Conservation (phyloP, 179 eudicot genomes). For the Beta corolliflora region DNA sequence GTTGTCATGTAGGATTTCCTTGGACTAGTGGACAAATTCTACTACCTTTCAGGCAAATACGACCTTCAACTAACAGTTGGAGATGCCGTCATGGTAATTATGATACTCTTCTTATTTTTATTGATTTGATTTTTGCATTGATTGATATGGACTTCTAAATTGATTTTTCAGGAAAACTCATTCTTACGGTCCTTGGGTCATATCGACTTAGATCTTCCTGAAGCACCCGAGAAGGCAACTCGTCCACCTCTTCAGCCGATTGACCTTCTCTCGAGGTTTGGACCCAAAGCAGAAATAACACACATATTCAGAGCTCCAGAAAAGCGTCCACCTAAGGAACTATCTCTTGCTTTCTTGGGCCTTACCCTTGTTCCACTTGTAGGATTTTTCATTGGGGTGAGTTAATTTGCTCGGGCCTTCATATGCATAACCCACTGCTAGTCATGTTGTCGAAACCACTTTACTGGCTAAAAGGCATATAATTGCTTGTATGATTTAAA, state of each 20-base stretch:
- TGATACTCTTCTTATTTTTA: not conserved
- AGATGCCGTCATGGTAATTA: slow-evolving; percentile 87
- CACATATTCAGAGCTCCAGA: slow-evolving; percentile 93
- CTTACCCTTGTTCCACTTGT: slow-evolving; percentile 70
- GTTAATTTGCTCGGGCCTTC: slow-evolving; percentile 20
- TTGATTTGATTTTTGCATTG: not conserved
- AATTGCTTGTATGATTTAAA: not conserved
- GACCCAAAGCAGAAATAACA: slow-evolving; percentile 82
- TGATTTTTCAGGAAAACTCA: slow-evolving; percentile 75
- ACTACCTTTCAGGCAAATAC: slow-evolving; percentile 83
- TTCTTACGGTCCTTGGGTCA: slow-evolving; percentile 67
- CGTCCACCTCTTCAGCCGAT: slow-evolving; percentile 78
- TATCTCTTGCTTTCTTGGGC: slow-evolving; percentile 77
- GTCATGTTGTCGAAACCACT: not conserved
- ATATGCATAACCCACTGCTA: not conserved
- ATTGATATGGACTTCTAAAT: slow-evolving; percentile 9
- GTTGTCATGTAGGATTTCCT: slow-evolving; percentile 74
- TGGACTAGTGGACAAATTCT: slow-evolving; percentile 89
- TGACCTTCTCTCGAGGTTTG: slow-evolving; percentile 76
- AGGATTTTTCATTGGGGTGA: slow-evolving; percentile 88
- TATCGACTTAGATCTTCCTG: slow-evolving; percentile 84
- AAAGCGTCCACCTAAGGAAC: slow-evolving; percentile 73
- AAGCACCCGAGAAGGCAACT: slow-evolving; percentile 86
- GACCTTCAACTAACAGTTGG: slow-evolving; percentile 80
- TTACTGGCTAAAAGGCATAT: not conserved